These are phyloP conservation scores for Diaporthe citrichinensis DNA, from an alignment of 2,329 filamentous ascomycete genomes.

Conservation along the genomic window DNA sequence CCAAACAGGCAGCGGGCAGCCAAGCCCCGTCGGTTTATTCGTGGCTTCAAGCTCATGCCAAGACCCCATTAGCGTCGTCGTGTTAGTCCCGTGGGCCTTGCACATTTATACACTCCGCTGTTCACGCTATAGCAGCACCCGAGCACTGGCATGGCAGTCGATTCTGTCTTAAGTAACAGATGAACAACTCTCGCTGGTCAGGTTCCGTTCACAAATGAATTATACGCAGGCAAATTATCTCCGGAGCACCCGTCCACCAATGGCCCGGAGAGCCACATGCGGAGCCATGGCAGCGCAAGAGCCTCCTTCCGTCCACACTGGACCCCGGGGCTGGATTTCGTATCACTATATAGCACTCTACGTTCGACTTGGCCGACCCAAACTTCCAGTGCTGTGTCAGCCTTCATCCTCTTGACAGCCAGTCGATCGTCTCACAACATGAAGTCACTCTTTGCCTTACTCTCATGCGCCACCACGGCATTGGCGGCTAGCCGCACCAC, in stretches of 20 bases:
- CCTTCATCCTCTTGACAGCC: not conserved
- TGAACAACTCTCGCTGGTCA: constrained; percentile 18
- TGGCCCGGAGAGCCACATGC: not conserved
- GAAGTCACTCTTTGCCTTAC: constrained; percentile 36
- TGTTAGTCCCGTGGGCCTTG: not conserved
- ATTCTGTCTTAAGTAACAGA: constrained; percentile 8
- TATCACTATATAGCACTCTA: constrained; percentile 3
- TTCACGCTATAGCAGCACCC: constrained; percentile 1
- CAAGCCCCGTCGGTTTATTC: constrained; percentile 21
- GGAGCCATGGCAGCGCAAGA: constrained; percentile 15
- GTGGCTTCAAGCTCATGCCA: constrained; percentile 28
- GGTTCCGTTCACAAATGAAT: constrained; percentile 19
- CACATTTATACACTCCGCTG: not conserved
- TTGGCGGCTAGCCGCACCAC: constrained; percentile 53
- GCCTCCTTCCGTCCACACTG: not conserved
- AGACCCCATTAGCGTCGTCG: constrained; percentile 1
- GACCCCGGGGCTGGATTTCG: not conserved
- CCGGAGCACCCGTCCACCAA: constrained; percentile 22
- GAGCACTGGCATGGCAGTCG: not conserved
- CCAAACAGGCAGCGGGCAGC: constrained; percentile 1
- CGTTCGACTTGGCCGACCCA: not conserved
- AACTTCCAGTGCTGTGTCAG: not conserved
- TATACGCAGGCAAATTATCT: not conserved
- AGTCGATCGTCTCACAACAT: constrained; percentile 28
- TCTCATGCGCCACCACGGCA: constrained; percentile 36